A percentile compares a stretch with the other conserved stretches of the same genome.
phyloP scores from a whole-genome alignment of 805 yeast species.

The Myxozyma kluyveri region DNA sequence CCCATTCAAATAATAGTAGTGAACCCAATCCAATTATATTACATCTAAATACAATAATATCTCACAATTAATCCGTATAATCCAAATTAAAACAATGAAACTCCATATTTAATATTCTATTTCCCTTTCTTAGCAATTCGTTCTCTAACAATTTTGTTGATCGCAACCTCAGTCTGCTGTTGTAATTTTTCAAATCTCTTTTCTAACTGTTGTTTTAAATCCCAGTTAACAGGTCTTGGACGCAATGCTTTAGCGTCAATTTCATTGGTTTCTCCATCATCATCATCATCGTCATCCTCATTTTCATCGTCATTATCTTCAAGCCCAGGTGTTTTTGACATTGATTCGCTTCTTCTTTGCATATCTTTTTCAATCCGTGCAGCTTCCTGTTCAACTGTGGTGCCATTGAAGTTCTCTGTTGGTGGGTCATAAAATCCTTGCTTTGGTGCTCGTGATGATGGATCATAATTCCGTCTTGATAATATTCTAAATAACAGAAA shows the following conservation, averaged over 20 bases:
- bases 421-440: conserved; percentile 36
- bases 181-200: conserved; percentile 43
- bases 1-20: too few relatives aligned
- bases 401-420: conserved; percentile 5
- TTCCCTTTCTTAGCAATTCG: conserved; percentile 30
- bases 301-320: conserved; percentile 20
- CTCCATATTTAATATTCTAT: too few relatives aligned
- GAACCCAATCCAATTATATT: too few relatives aligned
- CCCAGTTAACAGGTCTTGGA: conserved; percentile 38
- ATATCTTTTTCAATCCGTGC: conserved; percentile 38
- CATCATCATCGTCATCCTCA: conserved; percentile 35
- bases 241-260: conserved; percentile 32
- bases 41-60: too few relatives aligned
- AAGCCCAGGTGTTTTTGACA: conserved; percentile 12
- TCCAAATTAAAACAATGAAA: too few relatives aligned
- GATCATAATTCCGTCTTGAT: conserved; percentile 35
- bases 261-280: conserved; percentile 28
- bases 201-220: conserved; percentile 43
- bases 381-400: conserved; percentile 35
- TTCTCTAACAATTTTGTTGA: conserved; percentile 43
- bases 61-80: too few relatives aligned
- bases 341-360: conserved; percentile 30
- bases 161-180: conserved; percentile 45
- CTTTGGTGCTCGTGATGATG: conserved; percentile 32
- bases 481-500: conserved; percentile 2